Evolutionary conservation across 257 asterid species (phyloP).

Genomic region (Rauvolfia tetraphylla): DNA sequence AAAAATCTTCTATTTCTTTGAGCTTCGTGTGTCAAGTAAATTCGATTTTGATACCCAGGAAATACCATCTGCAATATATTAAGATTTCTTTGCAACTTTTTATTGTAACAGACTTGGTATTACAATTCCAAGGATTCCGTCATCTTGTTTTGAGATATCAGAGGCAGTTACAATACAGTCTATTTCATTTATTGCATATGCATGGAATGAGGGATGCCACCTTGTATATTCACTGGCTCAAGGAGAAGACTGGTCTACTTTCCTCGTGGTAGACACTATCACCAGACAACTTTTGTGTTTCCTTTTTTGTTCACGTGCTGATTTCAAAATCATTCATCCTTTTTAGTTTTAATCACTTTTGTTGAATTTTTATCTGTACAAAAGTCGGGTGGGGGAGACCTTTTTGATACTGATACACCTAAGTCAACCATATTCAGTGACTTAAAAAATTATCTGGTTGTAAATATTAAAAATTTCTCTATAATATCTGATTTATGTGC

Average conservation of each 20-base stretch:
- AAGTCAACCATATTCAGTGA: background rate
- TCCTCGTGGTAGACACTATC: constrained; percentile 52
- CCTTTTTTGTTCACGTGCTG: background rate
- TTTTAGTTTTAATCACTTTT: background rate
- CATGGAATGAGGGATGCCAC: constrained; percentile 55
- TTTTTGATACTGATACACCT: background rate
- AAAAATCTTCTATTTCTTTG: background rate
- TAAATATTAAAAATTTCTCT: background rate
- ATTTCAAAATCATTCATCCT: background rate
- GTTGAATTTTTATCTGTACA: background rate
- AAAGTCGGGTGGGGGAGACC: background rate
- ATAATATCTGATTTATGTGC: background rate
- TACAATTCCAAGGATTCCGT: constrained; percentile 52
- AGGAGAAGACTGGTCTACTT: constrained; percentile 81
- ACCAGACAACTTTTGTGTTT: background rate
- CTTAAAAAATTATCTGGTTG: background rate
- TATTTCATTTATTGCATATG: constrained; percentile 43
- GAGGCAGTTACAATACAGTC: constrained; percentile 56
- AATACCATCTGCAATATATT: background rate
- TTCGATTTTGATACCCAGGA: background rate
- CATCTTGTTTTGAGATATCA: constrained; percentile 77
- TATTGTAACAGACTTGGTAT: constrained; percentile 50
- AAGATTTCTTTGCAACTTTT: background rate
- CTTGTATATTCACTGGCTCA: constrained; percentile 56
- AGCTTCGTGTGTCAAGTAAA: background rate